A percentile compares a stretch with the other conserved stretches of the same genome.
Conservation (phyloP, 192 early-diverging fungal genomes). For the Coemansia sp. region DNA sequence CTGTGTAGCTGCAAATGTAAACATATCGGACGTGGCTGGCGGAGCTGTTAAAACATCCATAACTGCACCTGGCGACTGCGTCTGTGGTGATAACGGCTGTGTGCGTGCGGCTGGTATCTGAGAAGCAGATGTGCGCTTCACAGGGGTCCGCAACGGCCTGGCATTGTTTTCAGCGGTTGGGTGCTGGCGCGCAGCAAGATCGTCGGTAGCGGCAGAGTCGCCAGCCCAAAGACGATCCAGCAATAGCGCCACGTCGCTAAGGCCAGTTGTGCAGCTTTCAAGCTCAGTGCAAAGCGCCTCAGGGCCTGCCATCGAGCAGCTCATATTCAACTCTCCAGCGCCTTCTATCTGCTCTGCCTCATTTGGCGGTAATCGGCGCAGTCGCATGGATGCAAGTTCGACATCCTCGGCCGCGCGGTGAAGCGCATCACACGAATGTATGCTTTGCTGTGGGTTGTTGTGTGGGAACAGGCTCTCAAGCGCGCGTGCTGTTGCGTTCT, state of each 20-base stretch:
- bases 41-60: neutral
- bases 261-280: neutral
- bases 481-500: neutral
- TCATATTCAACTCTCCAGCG: neutral
- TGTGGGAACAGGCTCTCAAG: constrained; percentile 6
- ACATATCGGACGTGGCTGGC: constrained; percentile 4
- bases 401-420: constrained; percentile 16
- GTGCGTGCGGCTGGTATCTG: neutral
- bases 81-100: neutral
- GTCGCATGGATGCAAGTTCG: constrained; percentile 7
- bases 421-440: neutral
- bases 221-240: constrained; percentile 14
- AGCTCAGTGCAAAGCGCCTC: neutral
- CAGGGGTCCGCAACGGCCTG: neutral
- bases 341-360: neutral
- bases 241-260: constrained; percentile 5
- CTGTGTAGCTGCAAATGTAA: constrained; percentile 13
- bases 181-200: neutral
- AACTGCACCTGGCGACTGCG: neutral
- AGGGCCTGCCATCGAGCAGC: neutral
- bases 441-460: neutral
- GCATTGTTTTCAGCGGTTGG: neutral
- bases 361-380: neutral
- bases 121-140: neutral
- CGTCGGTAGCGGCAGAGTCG: neutral